Percentiles rank a stretch among this genome's conserved stretches.
These are phyloP conservation scores for Taphrina communis DNA, from an alignment of 1,139 yeast genomes.

Conservation along the genomic window DNA sequence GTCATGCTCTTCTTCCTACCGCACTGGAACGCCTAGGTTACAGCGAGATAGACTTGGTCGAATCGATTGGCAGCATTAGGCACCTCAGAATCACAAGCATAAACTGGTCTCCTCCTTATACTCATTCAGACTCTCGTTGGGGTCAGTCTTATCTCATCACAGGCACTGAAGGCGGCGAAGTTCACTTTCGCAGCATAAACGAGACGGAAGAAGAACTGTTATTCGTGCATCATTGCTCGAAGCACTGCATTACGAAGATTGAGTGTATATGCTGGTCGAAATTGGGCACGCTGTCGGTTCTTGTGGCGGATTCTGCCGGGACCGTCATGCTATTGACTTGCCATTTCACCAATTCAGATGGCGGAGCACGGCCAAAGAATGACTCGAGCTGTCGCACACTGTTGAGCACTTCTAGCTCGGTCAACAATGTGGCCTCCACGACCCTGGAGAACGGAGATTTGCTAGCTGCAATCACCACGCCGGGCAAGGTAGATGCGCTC, in stretches of 20 bases:
- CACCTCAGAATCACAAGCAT: constrained; percentile 13
- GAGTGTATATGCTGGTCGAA: constrained; percentile 6
- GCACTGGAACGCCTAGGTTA: constrained; percentile 1
- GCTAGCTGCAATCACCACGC: constrained; percentile 1
- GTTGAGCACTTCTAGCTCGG: not conserved
- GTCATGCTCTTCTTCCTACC: constrained; percentile 6
- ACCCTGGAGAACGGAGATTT: not conserved
- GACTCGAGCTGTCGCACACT: not conserved
- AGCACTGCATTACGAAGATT: not conserved
- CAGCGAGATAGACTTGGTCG: not conserved
- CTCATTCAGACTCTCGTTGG: constrained; percentile 2
- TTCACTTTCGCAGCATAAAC: constrained; percentile 1
- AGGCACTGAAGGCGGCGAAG: constrained; percentile 18
- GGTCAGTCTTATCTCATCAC: constrained; percentile 18
- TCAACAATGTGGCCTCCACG: not conserved
- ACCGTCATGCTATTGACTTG: constrained; percentile 1
- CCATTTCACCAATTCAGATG: not conserved
- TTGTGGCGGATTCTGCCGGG: not conserved
- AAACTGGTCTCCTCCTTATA: constrained; percentile 10
- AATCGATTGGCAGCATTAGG: constrained; percentile 1
- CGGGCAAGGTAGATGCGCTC: constrained; percentile 2
- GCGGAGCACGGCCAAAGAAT: not conserved
- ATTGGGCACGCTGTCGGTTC: not conserved
- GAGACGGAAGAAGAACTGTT: not conserved
- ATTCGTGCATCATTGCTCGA: constrained; percentile 2